phyloP scores from a whole-genome alignment of 2,329 filamentous ascomycete species.

The Coniella vitis region DNA sequence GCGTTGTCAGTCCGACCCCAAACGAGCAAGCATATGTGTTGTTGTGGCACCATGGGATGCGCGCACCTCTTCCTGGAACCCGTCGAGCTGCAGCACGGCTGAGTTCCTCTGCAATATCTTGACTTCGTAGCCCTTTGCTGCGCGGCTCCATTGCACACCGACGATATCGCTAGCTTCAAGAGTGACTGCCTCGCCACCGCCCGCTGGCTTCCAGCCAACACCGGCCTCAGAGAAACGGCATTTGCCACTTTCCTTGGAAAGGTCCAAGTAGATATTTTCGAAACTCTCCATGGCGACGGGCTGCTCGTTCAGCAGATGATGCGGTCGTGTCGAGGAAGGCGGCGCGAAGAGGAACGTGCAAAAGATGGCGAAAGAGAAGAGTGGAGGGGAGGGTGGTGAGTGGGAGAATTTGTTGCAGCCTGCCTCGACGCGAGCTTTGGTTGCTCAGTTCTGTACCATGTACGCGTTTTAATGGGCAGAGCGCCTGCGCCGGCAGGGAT shows the following conservation, averaged over 20 bases:
- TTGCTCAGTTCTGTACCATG: neutral
- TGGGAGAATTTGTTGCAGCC: neutral
- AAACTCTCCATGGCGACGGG: conserved; percentile 62
- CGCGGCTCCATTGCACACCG: conserved; percentile 89
- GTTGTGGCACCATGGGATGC: too few relatives aligned
- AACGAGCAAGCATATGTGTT: too few relatives aligned
- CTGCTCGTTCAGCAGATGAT: neutral
- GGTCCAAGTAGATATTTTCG: conserved; percentile 92
- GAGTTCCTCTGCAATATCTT: conserved; percentile 83
- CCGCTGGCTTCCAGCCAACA: conserved; percentile 87
- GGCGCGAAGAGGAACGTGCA: neutral
- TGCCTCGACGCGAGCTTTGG: neutral
- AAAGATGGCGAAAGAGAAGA: neutral
- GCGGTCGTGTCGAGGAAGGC: neutral
- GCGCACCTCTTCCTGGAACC: conserved; percentile 76
- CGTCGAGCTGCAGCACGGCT: conserved; percentile 86
- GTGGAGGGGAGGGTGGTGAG: neutral
- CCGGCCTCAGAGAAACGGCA: conserved; percentile 93
- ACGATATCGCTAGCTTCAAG: conserved; percentile 81
- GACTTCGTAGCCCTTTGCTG: conserved; percentile 85
- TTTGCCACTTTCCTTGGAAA: conserved; percentile 87
- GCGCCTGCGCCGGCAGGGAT: neutral
- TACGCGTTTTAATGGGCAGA: neutral
- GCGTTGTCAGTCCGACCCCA: conserved; percentile 16
- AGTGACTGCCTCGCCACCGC: conserved; percentile 87